Evolutionary conservation across 2,329 filamentous ascomycete genomes (phyloP).

Genomic region (Huntiella bhutanensis): DNA sequence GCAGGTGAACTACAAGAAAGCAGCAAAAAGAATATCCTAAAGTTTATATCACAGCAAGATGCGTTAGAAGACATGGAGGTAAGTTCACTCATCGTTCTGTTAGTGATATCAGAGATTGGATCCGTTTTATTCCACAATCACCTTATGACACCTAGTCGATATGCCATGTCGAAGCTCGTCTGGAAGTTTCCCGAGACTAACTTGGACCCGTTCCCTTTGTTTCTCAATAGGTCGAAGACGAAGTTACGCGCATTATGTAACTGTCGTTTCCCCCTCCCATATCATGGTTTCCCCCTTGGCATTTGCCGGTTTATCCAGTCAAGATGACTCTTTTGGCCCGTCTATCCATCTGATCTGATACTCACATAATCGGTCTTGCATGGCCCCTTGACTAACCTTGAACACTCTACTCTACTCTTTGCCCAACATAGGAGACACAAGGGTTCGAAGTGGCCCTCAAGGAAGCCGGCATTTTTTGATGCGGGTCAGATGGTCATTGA

Average conservation of each 20-base stretch:
- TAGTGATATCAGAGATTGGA: not conserved
- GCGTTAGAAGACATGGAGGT: constrained; percentile 99
- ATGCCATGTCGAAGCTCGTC: not conserved
- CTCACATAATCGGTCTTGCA: too few relatives aligned
- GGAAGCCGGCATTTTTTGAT: constrained; percentile 23
- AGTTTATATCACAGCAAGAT: constrained; percentile 93
- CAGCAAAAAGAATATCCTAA: constrained; percentile 95
- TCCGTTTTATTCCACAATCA: not conserved
- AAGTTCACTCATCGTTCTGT: constrained; percentile 26
- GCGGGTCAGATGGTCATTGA: not conserved
- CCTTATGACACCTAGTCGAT: not conserved
- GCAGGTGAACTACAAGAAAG: constrained; percentile 97
- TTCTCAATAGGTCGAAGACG: constrained; percentile 56
- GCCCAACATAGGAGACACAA: constrained; percentile 13
- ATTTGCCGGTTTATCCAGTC: not conserved
- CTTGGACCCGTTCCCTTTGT: constrained; percentile 3
- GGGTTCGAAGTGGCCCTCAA: constrained; percentile 21
- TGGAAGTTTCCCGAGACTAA: constrained; percentile 11
- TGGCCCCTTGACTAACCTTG: not conserved
- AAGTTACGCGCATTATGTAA: constrained; percentile 81
- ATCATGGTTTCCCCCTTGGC: not conserved
- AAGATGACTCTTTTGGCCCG: too few relatives aligned
- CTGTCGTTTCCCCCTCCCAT: not conserved
- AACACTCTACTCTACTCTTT: not conserved
- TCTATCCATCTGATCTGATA: not conserved